Conservation (phyloP, 352 stramenopile species). For the Phytophthora tubulina region DNA sequence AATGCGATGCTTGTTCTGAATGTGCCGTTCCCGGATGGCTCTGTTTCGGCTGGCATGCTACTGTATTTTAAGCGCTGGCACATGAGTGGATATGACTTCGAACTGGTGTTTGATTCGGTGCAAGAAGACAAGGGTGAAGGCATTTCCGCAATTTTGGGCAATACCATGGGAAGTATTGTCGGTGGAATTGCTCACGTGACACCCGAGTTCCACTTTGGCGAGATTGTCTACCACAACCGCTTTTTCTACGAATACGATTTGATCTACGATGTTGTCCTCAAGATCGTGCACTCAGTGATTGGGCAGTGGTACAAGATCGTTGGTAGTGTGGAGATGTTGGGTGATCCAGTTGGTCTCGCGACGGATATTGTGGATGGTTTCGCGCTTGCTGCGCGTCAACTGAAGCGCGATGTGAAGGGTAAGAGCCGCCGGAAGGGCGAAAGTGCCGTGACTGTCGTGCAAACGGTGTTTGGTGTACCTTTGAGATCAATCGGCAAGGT, state of each 20-base stretch:
- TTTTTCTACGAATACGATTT: conserved; percentile 91
- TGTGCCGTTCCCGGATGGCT: conserved; percentile 60
- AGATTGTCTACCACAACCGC: conserved; percentile 79
- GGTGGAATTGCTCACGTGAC: conserved; percentile 89
- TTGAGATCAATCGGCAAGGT: conserved; percentile 83
- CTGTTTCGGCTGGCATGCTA: conserved; percentile 60
- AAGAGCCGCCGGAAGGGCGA: conserved; percentile 86
- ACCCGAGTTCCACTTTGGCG: conserved; percentile 79
- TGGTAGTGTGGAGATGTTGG: conserved; percentile 85
- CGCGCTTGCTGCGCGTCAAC: conserved; percentile 75
- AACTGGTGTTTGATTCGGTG: conserved; percentile 87
- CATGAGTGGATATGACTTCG: conserved; percentile 76
- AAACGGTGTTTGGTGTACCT: conserved; percentile 85
- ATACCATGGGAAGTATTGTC: conserved; percentile 88
- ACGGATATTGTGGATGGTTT: conserved; percentile 91
- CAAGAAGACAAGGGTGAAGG: conserved; percentile 84
- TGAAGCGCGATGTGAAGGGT: conserved; percentile 83
- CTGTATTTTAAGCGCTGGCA: conserved; percentile 88
- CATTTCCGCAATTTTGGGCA: conserved; percentile 82
- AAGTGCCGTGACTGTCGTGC: conserved; percentile 80
- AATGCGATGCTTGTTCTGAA: conserved; percentile 62
- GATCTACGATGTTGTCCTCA: conserved; percentile 74
- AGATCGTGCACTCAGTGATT: conserved; percentile 79
- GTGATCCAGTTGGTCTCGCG: conserved; percentile 83
- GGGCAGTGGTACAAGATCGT: conserved; percentile 92